These are phyloP conservation scores for Microstegium vimineum DNA, from an alignment of 176 grass and related monocot genomes.

Conservation along the genomic window DNA sequence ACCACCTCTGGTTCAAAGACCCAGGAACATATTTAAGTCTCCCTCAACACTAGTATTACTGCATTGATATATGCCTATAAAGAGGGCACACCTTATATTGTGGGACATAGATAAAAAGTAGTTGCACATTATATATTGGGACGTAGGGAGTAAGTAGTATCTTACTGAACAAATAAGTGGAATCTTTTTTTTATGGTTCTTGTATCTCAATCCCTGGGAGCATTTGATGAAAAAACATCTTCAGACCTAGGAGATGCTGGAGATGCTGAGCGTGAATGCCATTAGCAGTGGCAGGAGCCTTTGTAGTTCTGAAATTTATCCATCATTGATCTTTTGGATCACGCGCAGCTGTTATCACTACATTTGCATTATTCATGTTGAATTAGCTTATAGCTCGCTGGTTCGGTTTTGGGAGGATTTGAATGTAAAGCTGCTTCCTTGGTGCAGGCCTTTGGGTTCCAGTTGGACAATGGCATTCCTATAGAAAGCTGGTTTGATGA, in stretches of 20 bases:
- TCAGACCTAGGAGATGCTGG: not conserved
- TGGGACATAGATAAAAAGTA: too few species aligned
- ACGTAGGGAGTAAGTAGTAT: not conserved
- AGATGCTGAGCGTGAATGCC: not conserved
- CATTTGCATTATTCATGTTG: not conserved
- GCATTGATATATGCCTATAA: too few species aligned
- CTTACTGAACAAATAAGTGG: not conserved
- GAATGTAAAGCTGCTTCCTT: conserved; percentile 2
- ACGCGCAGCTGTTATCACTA: not conserved
- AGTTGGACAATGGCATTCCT: conserved; percentile 82
- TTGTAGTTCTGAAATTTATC: not conserved
- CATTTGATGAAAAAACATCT: not conserved
- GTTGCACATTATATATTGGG: too few species aligned
- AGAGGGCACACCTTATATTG: too few species aligned
- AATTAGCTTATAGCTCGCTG: not conserved
- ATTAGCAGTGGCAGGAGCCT: not conserved
- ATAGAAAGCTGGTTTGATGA: conserved; percentile 95
- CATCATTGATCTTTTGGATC: not conserved
- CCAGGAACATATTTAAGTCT: too few species aligned
- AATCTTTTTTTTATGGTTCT: not conserved
- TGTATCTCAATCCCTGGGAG: not conserved
- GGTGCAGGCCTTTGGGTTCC: conserved; percentile 86
- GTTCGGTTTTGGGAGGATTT: not conserved
- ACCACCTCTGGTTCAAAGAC: too few species aligned
- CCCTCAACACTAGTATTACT: too few species aligned